phyloP scores from a whole-genome alignment of 768 basidiomycete genomes.

The Solioccasus polychromus region DNA sequence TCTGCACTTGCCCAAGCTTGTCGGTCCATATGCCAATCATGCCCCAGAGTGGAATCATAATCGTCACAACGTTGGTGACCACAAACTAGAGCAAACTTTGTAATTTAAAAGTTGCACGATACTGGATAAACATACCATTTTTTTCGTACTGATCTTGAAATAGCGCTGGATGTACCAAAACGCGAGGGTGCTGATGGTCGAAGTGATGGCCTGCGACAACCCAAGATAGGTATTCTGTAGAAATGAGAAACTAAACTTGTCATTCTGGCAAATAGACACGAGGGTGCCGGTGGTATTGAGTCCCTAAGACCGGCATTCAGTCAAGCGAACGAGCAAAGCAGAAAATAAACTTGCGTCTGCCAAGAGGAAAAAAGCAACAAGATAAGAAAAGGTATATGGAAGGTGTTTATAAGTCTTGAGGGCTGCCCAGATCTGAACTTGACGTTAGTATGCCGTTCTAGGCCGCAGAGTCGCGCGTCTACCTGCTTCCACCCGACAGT shows the following conservation, averaged over 20 bases:
- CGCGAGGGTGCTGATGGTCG: conserved; percentile 65
- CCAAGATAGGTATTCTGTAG: conserved; percentile 78
- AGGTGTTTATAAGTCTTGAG: conserved; percentile 72
- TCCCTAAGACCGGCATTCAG: conserved; percentile 43
- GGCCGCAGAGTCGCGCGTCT: neutral
- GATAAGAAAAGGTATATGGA: conserved; percentile 80
- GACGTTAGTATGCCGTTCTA: neutral
- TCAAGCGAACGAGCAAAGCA: neutral
- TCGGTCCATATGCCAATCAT: conserved; percentile 83
- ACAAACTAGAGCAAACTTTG: conserved; percentile 49
- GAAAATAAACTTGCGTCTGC: conserved; percentile 54
- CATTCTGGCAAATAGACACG: conserved; percentile 74
- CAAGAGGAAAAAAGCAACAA: conserved; percentile 74
- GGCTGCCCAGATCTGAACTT: conserved; percentile 68
- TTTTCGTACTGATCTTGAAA: conserved; percentile 78
- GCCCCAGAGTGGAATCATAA: conserved; percentile 81
- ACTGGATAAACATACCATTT: conserved; percentile 50
- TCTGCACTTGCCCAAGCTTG: conserved; percentile 56
- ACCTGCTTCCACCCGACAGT: conserved; percentile 88
- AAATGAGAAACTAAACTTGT: conserved; percentile 80
- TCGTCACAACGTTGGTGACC: conserved; percentile 71
- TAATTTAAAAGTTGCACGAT: neutral
- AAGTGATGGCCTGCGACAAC: conserved; percentile 71
- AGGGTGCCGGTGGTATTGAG: conserved; percentile 78
- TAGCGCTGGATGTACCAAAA: conserved; percentile 84